Percentiles rank a stretch among this genome's conserved stretches.
phyloP scores from a whole-genome alignment of 2,329 filamentous ascomycete species.

The Leptodontidium sp. region DNA sequence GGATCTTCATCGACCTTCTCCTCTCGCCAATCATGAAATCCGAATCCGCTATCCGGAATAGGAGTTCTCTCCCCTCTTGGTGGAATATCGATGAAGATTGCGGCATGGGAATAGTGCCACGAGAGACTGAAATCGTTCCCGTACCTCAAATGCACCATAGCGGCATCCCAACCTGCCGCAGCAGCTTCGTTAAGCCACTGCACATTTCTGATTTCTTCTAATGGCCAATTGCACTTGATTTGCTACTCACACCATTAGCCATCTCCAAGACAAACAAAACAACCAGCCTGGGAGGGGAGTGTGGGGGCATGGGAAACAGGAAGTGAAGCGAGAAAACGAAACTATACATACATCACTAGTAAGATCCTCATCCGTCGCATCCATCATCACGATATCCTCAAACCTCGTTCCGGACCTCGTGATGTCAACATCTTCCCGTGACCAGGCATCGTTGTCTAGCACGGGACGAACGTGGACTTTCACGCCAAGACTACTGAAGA shows the following conservation, averaged over 20 bases:
- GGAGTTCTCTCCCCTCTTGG: not conserved
- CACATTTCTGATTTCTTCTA: constrained; percentile 3
- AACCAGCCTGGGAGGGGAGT: no score
- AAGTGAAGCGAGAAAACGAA: not conserved
- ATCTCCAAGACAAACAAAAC: no score
- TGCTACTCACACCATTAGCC: not conserved
- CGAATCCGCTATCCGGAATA: not conserved
- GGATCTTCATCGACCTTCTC: not conserved
- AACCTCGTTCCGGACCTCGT: not conserved
- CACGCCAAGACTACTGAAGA: constrained; percentile 48
- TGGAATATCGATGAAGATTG: constrained; percentile 31
- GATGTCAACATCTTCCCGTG: constrained; percentile 18
- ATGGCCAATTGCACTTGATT: not conserved
- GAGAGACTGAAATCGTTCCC: constrained; percentile 23
- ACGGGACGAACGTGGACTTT: constrained; percentile 46
- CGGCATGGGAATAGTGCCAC: constrained; percentile 34
- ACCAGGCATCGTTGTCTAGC: constrained; percentile 30
- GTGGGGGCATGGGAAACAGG: no score
- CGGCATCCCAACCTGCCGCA: constrained; percentile 27
- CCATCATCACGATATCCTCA: not conserved
- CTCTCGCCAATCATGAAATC: not conserved
- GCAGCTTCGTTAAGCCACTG: constrained; percentile 30
- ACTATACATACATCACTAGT: not conserved
- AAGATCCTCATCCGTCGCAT: not conserved
- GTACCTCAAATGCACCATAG: constrained; percentile 27